Base-by-base conservation (phyloP, 805 yeast genomes). In the Komagataella phaffii region DNA sequence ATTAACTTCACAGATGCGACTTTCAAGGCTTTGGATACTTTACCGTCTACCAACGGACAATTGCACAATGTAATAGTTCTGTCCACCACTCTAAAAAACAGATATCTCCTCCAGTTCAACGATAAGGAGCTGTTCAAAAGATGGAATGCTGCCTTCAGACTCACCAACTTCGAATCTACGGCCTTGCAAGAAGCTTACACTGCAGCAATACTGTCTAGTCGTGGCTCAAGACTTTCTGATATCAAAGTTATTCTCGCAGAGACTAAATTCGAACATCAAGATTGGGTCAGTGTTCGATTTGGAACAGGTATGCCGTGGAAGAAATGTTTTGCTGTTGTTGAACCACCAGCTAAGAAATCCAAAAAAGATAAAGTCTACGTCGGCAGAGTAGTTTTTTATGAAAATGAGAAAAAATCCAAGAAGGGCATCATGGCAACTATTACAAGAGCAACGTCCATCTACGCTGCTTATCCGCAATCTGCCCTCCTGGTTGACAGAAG, bases 301-400 rank as follows among this genome's bases (percentile, higher is more conserved):
- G 98, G 99, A 17, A 79, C 93, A 7, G 99, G 99, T 21, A 88
- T 88, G 95, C 96, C 97, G 1, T 93, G 97, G 97, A 86, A 83
- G 62, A 76, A 95, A 53, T 91, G 96, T 62, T 93, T 79, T 70
- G 91, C 96, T 2, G 96, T 90, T 8, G 77, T 91, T 52, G 86
- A 85, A 57, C 90, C 90, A 57, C 70, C 89, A 59, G 56, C 70
- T 44, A 61, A 74, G 59, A 81, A 65, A 56, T 67, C 65, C 55
- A 71, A 60, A 71, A 62, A 68, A 60, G 40, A 30, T 4, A 63
- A 77, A 68, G 64, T 67, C 59, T 56, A 74, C 65, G 57, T 72
- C 54, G 96, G 96, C 30, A 74, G 81, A 57, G 79, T 88, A 21
- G 71, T 79, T n/a, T 85, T 93, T 57, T 93, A 77, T 67, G 95